Conservation (phyloP, 1,139 yeast species). For the Candida sanyaensis region DNA sequence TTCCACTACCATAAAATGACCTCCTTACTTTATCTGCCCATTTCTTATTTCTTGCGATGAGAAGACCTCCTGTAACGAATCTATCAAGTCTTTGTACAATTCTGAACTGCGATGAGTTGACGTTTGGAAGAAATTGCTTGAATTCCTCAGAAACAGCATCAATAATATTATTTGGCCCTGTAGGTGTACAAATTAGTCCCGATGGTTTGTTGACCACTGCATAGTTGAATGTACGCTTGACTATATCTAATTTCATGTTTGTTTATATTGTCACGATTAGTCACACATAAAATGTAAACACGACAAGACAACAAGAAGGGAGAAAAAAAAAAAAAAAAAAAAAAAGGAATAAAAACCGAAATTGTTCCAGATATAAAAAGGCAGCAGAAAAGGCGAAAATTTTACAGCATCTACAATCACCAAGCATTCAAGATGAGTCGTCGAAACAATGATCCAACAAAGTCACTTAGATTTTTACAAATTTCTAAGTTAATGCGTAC, state of each 20-base stretch:
- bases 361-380: neutral
- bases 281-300: neutral
- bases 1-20: slow-evolving; percentile 10
- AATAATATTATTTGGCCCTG: slow-evolving; percentile 5
- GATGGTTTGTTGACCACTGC: slow-evolving; percentile 25
- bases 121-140: slow-evolving; percentile 5
- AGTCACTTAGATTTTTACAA: slow-evolving; percentile 22
- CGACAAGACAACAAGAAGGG: neutral
- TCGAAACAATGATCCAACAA: slow-evolving; percentile 15
- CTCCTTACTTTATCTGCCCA: slow-evolving; percentile 17
- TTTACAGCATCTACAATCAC: neutral
- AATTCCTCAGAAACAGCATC: slow-evolving; percentile 4
- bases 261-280: neutral
- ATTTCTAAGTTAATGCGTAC: slow-evolving; percentile 29
- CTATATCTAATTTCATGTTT: slow-evolving; percentile 12
- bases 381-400: neutral
- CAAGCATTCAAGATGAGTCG: slow-evolving; percentile 1
- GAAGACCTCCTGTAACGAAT: slow-evolving; percentile 27
- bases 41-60: slow-evolving; percentile 21
- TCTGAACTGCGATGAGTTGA: slow-evolving; percentile 17
- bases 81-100: slow-evolving; percentile 25
- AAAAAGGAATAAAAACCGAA: too few species aligned
- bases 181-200: slow-evolving; percentile 21
- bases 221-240: slow-evolving; percentile 21
- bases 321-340: neutral